Evolutionary conservation across 495 filamentous ascomycete species (phyloP), one percentile per base, ranked within the genome.

Genomic region (Hypoxylon subgilvum): DNA sequence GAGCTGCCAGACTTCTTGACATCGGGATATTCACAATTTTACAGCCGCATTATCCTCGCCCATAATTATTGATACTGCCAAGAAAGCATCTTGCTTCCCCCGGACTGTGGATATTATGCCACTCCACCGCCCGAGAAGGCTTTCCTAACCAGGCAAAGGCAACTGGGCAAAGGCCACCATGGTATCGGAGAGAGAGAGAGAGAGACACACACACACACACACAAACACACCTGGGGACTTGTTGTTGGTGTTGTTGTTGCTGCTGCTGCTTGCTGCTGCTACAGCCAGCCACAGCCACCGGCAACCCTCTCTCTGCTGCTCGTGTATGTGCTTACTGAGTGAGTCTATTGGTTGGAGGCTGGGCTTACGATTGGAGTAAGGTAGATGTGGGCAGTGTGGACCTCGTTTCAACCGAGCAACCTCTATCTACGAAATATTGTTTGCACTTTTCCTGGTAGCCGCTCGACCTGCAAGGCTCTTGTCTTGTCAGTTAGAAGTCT

Each of bases 51-150:
- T 64, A 54, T 46, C 16, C 32, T 53, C 48, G 22, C 39, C 54
- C 54, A 57, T 49, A 54, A 58, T 50, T 54, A 34, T 52, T 65
- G 56, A 60, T 56, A 65, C 56, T 48, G 61, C 56, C 56, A 65
- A 65, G 56, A 56, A 21, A 3, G 13, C 4, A 9, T 41, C 14
- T 30, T 41, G 38, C 50, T 54, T 65, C 40, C 41, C 34, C 45
- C 60, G n/a, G n/a, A n/a, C n/a, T n/a, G n/a, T n/a, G n/a, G n/a
- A n/a, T n/a, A n/a, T n/a, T n/a, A 12, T 52, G 28, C 48, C 48
- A 52, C 47, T 53, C 36, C 16, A 40, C n/a, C 18, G 47, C 27
- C 42, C 39, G 53, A 40, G n/a, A n/a, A n/a, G n/a, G n/a, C n/a
- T n/a, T 40, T 52, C 53, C 36, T 44, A 44, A 50, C 36, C 25